Conservation (phyloP, 257 asterid species). For the Scutellaria baicalensis region DNA sequence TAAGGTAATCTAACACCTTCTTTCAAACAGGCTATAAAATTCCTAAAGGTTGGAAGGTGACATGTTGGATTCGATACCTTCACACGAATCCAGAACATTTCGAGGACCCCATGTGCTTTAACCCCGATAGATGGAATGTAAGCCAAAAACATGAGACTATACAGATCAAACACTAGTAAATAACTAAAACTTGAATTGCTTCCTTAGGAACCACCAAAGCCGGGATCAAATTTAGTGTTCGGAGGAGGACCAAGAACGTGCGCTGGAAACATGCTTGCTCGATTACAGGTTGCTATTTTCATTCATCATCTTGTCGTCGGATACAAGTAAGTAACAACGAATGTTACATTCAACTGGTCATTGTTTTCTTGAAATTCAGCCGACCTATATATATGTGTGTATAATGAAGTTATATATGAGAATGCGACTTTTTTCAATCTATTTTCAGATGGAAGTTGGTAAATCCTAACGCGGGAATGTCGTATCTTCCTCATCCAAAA, state of each 20-base stretch:
- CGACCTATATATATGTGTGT: background rate
- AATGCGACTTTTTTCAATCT: background rate
- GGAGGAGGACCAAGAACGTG: slow-evolving; percentile 63
- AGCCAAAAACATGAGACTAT: slow-evolving; percentile 1
- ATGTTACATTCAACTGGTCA: background rate
- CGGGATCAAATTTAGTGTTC: slow-evolving; percentile 47
- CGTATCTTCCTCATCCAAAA: slow-evolving; percentile 37
- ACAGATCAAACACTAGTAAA: background rate
- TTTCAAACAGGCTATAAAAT: slow-evolving; percentile 38
- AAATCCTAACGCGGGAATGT: slow-evolving; percentile 30
- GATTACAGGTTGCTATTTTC: slow-evolving; percentile 37
- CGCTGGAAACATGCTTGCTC: slow-evolving; percentile 60
- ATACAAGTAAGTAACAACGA: slow-evolving; percentile 43
- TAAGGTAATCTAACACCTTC: background rate
- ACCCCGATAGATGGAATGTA: slow-evolving; percentile 63
- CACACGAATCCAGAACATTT: slow-evolving; percentile 47
- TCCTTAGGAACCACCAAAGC: slow-evolving; percentile 29
- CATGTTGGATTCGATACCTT: slow-evolving; percentile 49
- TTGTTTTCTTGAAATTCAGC: background rate
- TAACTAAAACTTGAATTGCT: background rate
- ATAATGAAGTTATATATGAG: no score
- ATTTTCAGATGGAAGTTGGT: slow-evolving; percentile 40
- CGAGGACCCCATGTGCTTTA: slow-evolving; percentile 49
- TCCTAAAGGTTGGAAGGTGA: slow-evolving; percentile 56
- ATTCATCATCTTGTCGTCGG: slow-evolving; percentile 47